Evolutionary conservation across 495 filamentous ascomycete genomes (phyloP), one percentile per base, ranked within the genome.

Genomic region (Penicillium manginii): DNA sequence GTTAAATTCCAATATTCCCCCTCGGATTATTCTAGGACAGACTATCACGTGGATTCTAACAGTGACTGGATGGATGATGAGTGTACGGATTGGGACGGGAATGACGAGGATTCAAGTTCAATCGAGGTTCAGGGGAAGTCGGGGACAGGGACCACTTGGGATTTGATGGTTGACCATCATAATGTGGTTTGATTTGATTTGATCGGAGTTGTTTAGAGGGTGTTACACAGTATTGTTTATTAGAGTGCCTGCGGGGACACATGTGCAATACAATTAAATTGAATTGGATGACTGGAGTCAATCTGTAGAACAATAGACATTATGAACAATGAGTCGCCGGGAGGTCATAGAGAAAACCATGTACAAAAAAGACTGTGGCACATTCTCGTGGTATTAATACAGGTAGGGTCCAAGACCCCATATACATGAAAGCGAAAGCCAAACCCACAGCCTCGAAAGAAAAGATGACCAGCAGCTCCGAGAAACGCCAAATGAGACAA

Each of bases 381-480:
- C 45, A 67, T 59, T 63, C 62, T 64, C 57, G 46, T 47, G 43
- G 52, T 70, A 70, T 66, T 70, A 62, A 70, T 70, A 70, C 67
- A 70, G 31, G 31, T 29, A 55, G 59, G 54, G 37, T 52, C 26
- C 32, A 42, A 9, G 32, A 61, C 55, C 60, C 69, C 65, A 66
- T 64, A 55, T 57, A 64, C 60, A 63, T 64, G 48, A 56, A 65
- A 60, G 37, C 62, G 62, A 23, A 66, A 54, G 31, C 17, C 40
- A 62, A 37, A 37, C 57, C 58, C 50, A 59, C 57, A 47, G 54
- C 54, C 57, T 57, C 54, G 23, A 55, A 67, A 66, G 75, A 72
- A 29, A 29, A 29, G 26, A 62, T 66, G 73, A 51, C 75, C 73
- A 59, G 73, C 75, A 75, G 54, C 72, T 74, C 69, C 69, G 46